Conservation (phyloP, 805 yeast genomes). For the Candida hispaniensis region DNA sequence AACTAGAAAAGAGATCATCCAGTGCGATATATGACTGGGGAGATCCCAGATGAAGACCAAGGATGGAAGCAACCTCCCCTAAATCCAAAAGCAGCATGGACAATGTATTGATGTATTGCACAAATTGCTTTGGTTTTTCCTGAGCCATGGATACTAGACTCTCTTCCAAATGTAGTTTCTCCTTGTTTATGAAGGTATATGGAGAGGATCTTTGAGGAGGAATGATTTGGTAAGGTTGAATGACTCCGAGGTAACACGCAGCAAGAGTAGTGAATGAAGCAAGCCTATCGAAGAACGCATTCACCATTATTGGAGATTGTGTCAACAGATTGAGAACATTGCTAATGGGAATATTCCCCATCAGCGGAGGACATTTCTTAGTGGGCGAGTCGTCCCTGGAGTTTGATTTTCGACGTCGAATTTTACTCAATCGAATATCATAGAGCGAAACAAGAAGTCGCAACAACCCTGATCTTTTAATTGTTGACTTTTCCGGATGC, state of each 20-base stretch:
- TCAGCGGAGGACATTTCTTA: conserved; percentile 3
- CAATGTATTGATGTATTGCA: too few relatives aligned
- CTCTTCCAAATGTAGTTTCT: conserved; percentile 15
- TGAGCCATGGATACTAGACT: conserved; percentile 25
- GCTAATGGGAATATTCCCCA: conserved; percentile 2
- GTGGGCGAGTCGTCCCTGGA: conserved; percentile 2
- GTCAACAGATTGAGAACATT: conserved; percentile 9
- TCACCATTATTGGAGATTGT: conserved; percentile 18
- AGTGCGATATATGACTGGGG: too few relatives aligned
- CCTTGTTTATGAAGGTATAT: conserved; percentile 21
- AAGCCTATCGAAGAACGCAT: conserved; percentile 28
- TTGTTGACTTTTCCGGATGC: conserved; percentile 1
- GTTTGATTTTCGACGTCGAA: conserved; percentile 9
- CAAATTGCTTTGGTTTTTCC: too few relatives aligned
- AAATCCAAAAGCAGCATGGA: too few relatives aligned
- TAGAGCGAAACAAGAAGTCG: conserved; percentile 9
- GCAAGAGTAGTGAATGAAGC: conserved; percentile 25
- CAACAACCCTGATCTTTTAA: conserved; percentile 4
- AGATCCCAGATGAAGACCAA: too few relatives aligned
- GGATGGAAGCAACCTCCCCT: too few relatives aligned
- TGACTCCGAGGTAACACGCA: conserved; percentile 27
- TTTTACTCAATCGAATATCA: conserved; percentile 6
- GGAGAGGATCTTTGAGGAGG: conserved; percentile 25
- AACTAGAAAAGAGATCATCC: too few relatives aligned
- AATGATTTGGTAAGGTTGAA: conserved; percentile 26